These are phyloP conservation scores for Teratosphaeria destructans DNA, from an alignment of 2,329 filamentous ascomycete genomes.

Conservation along the genomic window DNA sequence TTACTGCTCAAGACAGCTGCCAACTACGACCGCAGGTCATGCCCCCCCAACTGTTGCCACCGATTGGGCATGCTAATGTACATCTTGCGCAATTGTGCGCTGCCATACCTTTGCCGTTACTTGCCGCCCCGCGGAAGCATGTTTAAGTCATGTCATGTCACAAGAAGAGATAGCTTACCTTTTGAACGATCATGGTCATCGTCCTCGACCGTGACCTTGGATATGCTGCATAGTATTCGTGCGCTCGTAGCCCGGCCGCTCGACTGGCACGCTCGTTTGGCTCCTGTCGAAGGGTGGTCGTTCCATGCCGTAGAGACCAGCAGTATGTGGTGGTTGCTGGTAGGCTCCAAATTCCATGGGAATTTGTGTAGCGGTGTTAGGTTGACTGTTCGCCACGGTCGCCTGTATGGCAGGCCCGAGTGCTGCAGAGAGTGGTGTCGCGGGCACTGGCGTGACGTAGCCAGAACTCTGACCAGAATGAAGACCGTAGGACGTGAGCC, in stretches of 20 bases:
- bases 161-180: neutral
- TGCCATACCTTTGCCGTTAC: neutral
- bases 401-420: conserved; percentile 79
- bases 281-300: neutral
- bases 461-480: conserved; percentile 3
- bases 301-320: neutral
- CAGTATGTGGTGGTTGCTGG: neutral
- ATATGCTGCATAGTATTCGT: neutral
- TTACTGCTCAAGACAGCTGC: neutral
- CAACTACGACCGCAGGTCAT: neutral
- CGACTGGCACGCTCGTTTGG: neutral
- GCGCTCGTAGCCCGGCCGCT: neutral
- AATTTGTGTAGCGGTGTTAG: conserved; percentile 7
- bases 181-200: neutral
- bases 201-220: neutral
- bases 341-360: conserved; percentile 1
- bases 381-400: conserved; percentile 46
- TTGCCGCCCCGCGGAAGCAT: neutral
- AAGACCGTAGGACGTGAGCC: neutral
- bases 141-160: neutral
- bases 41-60: neutral
- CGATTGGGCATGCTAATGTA: neutral
- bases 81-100: neutral
- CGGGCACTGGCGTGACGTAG: conserved; percentile 54
- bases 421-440: conserved; percentile 81